A percentile compares a stretch with the other conserved stretches of the same genome.
phyloP scores from a whole-genome alignment of 768 basidiomycete genomes.

The Scleroderma citrinum region DNA sequence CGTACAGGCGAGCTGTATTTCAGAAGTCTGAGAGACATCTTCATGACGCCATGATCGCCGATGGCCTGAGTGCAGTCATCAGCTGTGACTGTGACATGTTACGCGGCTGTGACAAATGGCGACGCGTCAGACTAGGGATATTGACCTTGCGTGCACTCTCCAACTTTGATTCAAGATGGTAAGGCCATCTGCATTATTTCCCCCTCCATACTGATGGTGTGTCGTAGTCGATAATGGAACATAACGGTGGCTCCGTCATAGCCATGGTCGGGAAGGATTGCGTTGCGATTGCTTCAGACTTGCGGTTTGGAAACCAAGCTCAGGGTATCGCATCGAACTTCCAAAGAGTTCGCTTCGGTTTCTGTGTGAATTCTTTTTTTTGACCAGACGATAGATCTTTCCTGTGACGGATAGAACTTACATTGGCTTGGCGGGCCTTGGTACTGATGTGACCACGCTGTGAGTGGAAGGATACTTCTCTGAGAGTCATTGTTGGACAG shows the following conservation, averaged over 20 bases:
- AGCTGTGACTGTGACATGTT: constrained; percentile 3
- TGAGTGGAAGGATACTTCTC: constrained; percentile 30
- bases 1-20: background rate
- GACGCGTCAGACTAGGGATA: constrained; percentile 14
- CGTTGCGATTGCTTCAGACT: constrained; percentile 95
- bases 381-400: constrained; percentile 61
- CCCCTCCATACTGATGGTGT: background rate
- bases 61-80: background rate
- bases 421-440: constrained; percentile 87
- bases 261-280: constrained; percentile 99
- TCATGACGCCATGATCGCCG: too few species aligned
- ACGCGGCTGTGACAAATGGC: constrained; percentile 5
- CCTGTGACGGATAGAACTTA: constrained; percentile 90
- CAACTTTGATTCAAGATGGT: constrained; percentile 2
- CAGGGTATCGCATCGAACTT: constrained; percentile 87
- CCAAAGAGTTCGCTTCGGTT: constrained; percentile 77
- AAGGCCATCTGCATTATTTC: background rate
- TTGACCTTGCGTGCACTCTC: constrained; percentile 5
- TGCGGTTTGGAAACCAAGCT: constrained; percentile 84
- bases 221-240: constrained; percentile 77
- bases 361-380: too few species aligned
- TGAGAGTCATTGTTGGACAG: constrained; percentile 3
- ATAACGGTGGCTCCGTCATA: constrained; percentile 96
- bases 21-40: background rate
- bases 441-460: constrained; percentile 91